phyloP scores from a whole-genome alignment of 2,329 filamentous ascomycete genomes.

The Sporothrix euskadiensis region DNA sequence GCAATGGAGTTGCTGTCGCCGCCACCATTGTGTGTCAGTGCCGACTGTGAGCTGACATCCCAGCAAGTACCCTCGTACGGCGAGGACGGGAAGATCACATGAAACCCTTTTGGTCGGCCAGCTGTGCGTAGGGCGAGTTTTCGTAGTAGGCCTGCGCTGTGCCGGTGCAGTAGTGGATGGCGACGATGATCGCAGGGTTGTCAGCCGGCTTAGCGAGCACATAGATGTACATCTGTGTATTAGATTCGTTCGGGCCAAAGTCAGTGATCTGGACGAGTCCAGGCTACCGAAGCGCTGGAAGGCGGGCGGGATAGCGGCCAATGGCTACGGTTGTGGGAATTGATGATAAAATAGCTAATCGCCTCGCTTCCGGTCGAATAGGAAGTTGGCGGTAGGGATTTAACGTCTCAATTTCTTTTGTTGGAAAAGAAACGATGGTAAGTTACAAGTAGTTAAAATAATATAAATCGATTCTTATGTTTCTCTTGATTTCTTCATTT shows the following conservation, averaged over 20 bases:
- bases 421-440: not conserved
- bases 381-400: not conserved
- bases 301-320: not conserved
- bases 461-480: too few species aligned
- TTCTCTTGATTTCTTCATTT: not conserved
- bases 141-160: slow-evolving; percentile 51
- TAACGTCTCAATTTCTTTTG: not conserved
- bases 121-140: slow-evolving; percentile 50
- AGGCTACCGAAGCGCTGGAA: not conserved
- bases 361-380: not conserved
- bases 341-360: not conserved
- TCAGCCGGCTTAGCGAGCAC: slow-evolving; percentile 41
- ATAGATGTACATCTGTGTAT: slow-evolving; percentile 50
- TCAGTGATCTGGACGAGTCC: slow-evolving; percentile 28
- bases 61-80: slow-evolving; percentile 57
- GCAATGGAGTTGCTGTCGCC: slow-evolving; percentile 58
- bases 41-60: slow-evolving; percentile 55
- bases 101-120: slow-evolving; percentile 46
- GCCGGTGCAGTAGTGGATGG: slow-evolving; percentile 57
- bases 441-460: not conserved
- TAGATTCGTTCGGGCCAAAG: slow-evolving; percentile 46
- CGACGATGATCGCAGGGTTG: slow-evolving; percentile 52
- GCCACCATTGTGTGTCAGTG: slow-evolving; percentile 58
- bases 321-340: not conserved
- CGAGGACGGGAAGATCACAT: slow-evolving; percentile 58